These are phyloP conservation scores for Gamarada debralockiae DNA, from an alignment of 495 filamentous ascomycete species.

Conservation along the genomic window DNA sequence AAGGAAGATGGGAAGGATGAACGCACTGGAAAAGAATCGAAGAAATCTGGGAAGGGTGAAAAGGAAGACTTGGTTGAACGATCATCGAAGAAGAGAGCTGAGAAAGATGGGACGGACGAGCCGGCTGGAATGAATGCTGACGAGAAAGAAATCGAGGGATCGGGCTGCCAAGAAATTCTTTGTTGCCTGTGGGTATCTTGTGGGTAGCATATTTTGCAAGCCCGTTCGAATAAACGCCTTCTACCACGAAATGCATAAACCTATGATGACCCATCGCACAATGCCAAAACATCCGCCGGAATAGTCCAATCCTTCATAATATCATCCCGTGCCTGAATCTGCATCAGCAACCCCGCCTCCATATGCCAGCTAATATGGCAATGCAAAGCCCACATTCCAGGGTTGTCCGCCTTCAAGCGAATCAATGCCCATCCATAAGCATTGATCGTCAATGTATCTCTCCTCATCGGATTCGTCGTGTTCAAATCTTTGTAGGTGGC, in stretches of 20 bases:
- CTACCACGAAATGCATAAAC: not conserved
- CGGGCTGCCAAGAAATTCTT: no score
- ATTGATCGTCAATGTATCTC: slow-evolving; percentile 54
- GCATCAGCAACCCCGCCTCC: slow-evolving; percentile 62
- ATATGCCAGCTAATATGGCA: slow-evolving; percentile 85
- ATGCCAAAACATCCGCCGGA: slow-evolving; percentile 33
- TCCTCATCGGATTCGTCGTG: slow-evolving; percentile 42
- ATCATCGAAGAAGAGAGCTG: no score
- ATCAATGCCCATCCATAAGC: slow-evolving; percentile 54
- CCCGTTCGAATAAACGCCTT: no score
- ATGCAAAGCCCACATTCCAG: slow-evolving; percentile 79
- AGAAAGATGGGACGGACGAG: no score
- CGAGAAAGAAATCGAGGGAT: no score
- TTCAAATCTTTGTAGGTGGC: slow-evolving; percentile 27
- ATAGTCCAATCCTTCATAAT: slow-evolving; percentile 36
- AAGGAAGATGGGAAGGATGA: no score
- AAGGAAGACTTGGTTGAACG: no score
- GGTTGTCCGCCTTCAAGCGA: slow-evolving; percentile 60
- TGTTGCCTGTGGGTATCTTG: not conserved
- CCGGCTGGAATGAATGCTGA: no score
- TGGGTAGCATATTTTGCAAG: no score
- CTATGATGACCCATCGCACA: slow-evolving; percentile 26
- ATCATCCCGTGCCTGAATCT: slow-evolving; percentile 43
- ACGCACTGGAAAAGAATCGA: no score
- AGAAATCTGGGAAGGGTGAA: no score